A percentile compares a stretch with the other conserved stretches of the same genome.
Conservation (phyloP, 2,329 filamentous ascomycete species). For the Elsinoe ampelina region DNA sequence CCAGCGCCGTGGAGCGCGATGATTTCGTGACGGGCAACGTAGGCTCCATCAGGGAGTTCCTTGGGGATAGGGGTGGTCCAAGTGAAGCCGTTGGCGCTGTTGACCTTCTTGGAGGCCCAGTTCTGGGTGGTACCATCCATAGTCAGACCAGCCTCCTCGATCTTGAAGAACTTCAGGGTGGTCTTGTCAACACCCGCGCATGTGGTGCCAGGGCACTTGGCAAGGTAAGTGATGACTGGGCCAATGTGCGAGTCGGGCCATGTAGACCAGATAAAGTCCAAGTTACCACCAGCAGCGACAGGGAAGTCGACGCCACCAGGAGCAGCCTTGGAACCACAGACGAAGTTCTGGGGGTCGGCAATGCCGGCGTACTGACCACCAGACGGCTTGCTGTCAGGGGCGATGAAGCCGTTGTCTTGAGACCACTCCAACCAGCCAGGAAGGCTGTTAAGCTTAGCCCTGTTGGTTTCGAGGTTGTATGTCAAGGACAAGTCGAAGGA, state of each 20-base stretch:
- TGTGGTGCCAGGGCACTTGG: constrained; percentile 44
- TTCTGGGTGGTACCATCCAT: constrained; percentile 28
- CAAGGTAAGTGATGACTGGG: constrained; percentile 57
- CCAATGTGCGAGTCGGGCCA: constrained; percentile 58
- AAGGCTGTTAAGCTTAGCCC: no score
- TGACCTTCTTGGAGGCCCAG: constrained; percentile 49
- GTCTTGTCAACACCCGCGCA: constrained; percentile 47
- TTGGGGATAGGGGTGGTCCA: constrained; percentile 41
- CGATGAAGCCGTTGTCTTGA: not conserved
- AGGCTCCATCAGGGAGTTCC: constrained; percentile 48
- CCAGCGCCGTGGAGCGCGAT: constrained; percentile 50
- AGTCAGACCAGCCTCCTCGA: constrained; percentile 47
- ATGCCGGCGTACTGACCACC: no score
- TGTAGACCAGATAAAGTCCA: constrained; percentile 52
- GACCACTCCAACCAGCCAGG: no score
- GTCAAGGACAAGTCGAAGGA: no score
- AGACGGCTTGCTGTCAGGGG: constrained; percentile 20
- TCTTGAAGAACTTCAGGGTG: constrained; percentile 54
- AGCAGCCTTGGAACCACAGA: constrained; percentile 45
- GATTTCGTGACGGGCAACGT: constrained; percentile 52
- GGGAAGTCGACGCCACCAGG: constrained; percentile 43
- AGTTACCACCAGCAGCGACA: constrained; percentile 48
- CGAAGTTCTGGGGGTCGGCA: constrained; percentile 20
- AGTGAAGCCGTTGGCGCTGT: constrained; percentile 38
- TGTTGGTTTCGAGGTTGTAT: no score